A percentile compares a stretch with the other conserved stretches of the same genome.
Conservation (phyloP, 176 grass and related monocot genomes). For the barley (Hordeum vulgare) region MorexV3_pseudomolecules_assembly NC_058522.1:487010225-487010724, state of each 20-base stretch:
- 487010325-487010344: slow-evolving; percentile 8
- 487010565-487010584: slow-evolving; percentile 13
- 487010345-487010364: slow-evolving; percentile 8
- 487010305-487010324: neutral
- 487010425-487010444: slow-evolving; percentile 62
- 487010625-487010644: neutral
- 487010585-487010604: neutral
- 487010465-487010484: slow-evolving; percentile 47
- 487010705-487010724: neutral
- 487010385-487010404: slow-evolving; percentile 78
- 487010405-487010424: slow-evolving; percentile 80
- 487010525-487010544: slow-evolving; percentile 25
- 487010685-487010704: neutral
- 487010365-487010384: slow-evolving; percentile 83
- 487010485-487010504: slow-evolving; percentile 50
- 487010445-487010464: slow-evolving; percentile 52
- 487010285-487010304: neutral
- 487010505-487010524: slow-evolving; percentile 22
- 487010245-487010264: neutral
- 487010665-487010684: neutral
- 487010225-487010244: neutral
- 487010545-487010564: slow-evolving; percentile 53
- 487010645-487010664: neutral
- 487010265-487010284: neutral
- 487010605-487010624: neutral